Conservation (phyloP, 2,329 filamentous ascomycete species). For the Fusarium setosum region DNA sequence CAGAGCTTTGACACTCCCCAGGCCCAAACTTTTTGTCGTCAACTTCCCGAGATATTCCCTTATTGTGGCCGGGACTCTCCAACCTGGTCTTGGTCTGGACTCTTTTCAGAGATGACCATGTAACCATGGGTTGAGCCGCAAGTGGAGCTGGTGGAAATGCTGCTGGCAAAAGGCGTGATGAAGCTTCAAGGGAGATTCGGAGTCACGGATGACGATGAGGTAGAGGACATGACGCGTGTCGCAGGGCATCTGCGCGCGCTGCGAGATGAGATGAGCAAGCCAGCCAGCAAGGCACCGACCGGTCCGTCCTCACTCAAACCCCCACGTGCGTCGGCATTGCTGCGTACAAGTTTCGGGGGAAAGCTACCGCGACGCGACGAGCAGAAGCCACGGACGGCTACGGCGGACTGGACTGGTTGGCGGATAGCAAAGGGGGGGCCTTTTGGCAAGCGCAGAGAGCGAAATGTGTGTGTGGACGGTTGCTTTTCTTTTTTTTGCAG, state of each 20-base stretch:
- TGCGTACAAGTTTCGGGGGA: constrained; percentile 3
- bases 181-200: neutral
- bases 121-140: constrained; percentile 36
- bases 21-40: constrained; percentile 11
- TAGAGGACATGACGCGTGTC: neutral
- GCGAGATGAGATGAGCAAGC: neutral
- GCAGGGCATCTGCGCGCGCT: neutral
- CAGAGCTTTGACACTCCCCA: constrained; percentile 30
- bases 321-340: constrained; percentile 15
- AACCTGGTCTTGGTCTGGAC: constrained; percentile 18
- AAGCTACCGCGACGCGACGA: constrained; percentile 1
- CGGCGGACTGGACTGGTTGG: neutral
- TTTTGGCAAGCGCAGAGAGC: neutral
- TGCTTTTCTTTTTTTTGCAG: constrained; percentile 27
- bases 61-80: constrained; percentile 22
- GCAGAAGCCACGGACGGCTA: neutral
- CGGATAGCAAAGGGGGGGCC: constrained; percentile 14
- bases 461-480: constrained; percentile 20
- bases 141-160: constrained; percentile 32
- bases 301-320: constrained; percentile 15
- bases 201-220: neutral
- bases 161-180: too few species aligned
- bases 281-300: constrained; percentile 4
- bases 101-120: constrained; percentile 6
- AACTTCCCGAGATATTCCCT: constrained; percentile 42